Percentiles rank a stretch among this genome's conserved stretches.
Evolutionary conservation across 306 rosid species (phyloP).

Genomic region (Sechiopsis laciniata): DNA sequence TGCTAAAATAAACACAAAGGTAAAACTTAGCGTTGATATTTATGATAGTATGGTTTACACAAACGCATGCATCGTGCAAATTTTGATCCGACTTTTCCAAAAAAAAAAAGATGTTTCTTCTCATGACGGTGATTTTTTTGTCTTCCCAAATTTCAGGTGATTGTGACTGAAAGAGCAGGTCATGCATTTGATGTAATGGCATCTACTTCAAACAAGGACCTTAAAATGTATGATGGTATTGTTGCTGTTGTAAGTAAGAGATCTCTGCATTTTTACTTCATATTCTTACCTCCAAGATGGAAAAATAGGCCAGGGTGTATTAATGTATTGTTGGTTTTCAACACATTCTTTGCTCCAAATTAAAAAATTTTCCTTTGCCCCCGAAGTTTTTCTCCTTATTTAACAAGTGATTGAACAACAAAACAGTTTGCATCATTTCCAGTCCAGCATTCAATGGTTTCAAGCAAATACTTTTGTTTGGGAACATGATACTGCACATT

Average conservation of each 20-base stretch:
- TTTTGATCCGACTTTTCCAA: background rate
- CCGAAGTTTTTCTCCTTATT: background rate
- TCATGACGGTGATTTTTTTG: background rate
- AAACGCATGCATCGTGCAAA: background rate
- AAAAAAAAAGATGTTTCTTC: background rate
- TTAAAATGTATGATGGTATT: slow-evolving; percentile 76
- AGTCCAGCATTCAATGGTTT: background rate
- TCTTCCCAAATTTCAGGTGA: slow-evolving; percentile 40
- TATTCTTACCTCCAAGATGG: slow-evolving; percentile 14
- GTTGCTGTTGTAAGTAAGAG: slow-evolving; percentile 71
- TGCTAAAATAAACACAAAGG: slow-evolving; percentile 80
- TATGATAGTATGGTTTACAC: background rate
- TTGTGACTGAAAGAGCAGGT: slow-evolving; percentile 82
- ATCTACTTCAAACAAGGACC: slow-evolving; percentile 55
- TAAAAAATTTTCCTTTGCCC: background rate
- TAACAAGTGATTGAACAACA: background rate
- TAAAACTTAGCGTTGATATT: slow-evolving; percentile 25
- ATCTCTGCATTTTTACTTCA: slow-evolving; percentile 20
- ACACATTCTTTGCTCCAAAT: background rate
- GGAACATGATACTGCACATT: background rate
- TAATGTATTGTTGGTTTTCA: background rate
- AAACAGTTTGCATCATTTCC: background rate
- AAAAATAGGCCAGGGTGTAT: background rate
- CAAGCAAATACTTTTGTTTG: background rate
- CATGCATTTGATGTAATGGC: slow-evolving; percentile 73